Evolutionary conservation across 106 monocot species (phyloP).

Genomic region (Dendrobium chrysotoxum): DNA sequence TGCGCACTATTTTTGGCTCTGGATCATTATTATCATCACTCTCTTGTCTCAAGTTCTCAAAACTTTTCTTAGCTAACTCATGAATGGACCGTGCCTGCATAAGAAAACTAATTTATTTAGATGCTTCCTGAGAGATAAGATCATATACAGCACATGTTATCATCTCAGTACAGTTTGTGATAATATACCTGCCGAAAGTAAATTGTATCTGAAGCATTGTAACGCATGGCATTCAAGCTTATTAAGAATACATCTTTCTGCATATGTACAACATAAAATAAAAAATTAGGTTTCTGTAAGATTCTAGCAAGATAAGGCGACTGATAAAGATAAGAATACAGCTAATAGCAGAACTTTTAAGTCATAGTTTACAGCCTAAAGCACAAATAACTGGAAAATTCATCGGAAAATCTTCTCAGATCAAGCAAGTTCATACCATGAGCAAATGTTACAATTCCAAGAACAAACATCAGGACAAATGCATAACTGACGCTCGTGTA

Average conservation of each 20-base stretch:
- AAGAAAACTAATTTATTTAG: conserved; percentile 4
- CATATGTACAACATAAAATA: conserved; percentile 8
- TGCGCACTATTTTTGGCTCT: conserved; percentile 50
- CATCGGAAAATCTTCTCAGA: background rate
- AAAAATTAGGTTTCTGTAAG: background rate
- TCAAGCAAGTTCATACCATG: background rate
- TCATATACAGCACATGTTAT: background rate
- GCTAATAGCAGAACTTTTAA: too few relatives aligned
- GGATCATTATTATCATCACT: conserved; percentile 63
- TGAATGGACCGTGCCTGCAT: conserved; percentile 73
- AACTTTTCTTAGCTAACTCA: conserved; percentile 83
- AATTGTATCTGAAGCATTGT: conserved; percentile 82
- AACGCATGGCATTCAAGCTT: conserved; percentile 84
- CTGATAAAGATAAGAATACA: background rate
- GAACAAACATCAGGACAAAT: background rate
- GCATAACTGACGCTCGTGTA: background rate
- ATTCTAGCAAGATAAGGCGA: background rate
- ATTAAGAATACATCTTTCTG: conserved; percentile 85
- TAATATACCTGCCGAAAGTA: conserved; percentile 74
- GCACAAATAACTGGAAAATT: background rate
- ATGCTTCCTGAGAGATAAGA: background rate
- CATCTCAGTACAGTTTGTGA: background rate
- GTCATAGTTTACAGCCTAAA: background rate
- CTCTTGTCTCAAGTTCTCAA: conserved; percentile 83
- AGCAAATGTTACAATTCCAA: background rate